Evolutionary conservation across 345 rosid genomes (phyloP), one percentile per base, ranked within the genome.

Genomic region (Turnera subulata): DNA sequence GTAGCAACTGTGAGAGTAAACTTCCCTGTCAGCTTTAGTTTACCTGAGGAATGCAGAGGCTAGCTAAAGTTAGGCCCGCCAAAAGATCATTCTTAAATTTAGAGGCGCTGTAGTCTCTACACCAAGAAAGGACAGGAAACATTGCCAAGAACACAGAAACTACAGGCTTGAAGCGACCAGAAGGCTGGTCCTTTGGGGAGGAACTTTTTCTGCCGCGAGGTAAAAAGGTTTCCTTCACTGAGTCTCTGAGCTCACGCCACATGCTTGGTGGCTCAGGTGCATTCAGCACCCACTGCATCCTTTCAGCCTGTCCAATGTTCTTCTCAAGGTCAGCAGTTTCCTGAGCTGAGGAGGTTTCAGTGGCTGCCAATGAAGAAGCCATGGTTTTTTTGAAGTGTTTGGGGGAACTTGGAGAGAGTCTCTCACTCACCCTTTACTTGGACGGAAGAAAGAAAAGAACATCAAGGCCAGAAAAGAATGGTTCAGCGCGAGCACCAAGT

Each of bases 1-100:
- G 14, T 11, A 26, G 16, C 16, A 19, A 4, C 35, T 29, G 8
- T 3, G 35, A 29, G 4, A 3, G 35, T 29, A 29, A 29, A n/a
- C n/a, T n/a, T n/a, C n/a, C n/a, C n/a, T n/a, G n/a, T n/a, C n/a
- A n/a, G n/a, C n/a, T 52, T 4, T 14, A 52, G 14, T 32, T 33
- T 69, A 91, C 97, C 84, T 88, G 98, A 12, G 98, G 98, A 70
- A 89, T 92, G 84, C 96, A 80, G 57, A 92, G 93, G 75, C 98
- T 92, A 24, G 98, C 96, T 9, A 92, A 95, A 56, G 98, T 92
- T 46, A 92, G 73, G 55, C 96, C 96, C 2, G 93, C 92, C 80
- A 92, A 43, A 42, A 92, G 65, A 51, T 92, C 98, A 23, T 66
- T 80, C 81, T 82, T 92, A 77, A 92, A 81, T 60, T 78, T 76